These are phyloP conservation scores for Penicillium waksmanii DNA, from an alignment of 495 filamentous ascomycete genomes.

Conservation along the genomic window DNA sequence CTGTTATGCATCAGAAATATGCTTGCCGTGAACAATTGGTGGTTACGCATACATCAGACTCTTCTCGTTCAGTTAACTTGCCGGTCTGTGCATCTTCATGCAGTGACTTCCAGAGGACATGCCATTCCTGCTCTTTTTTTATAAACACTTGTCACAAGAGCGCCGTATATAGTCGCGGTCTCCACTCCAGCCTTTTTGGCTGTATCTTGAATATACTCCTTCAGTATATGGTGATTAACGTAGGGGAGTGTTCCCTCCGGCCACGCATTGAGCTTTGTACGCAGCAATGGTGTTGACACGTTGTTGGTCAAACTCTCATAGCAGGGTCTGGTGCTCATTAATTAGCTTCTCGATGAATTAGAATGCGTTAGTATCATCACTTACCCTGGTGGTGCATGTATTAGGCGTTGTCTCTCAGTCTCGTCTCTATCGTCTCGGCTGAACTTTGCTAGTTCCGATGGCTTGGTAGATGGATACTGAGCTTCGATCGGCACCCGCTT, in stretches of 20 bases:
- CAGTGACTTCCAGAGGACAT: conserved; percentile 42
- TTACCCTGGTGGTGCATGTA: conserved; percentile 57
- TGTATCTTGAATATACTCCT: conserved; percentile 62
- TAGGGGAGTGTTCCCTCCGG: conserved; percentile 59
- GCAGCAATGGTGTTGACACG: conserved; percentile 63
- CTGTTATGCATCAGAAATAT: conserved; percentile 26
- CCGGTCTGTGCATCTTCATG: conserved; percentile 37
- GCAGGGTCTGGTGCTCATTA: conserved; percentile 41
- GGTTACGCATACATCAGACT: conserved; percentile 26
- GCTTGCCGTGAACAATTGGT: too few relatives aligned
- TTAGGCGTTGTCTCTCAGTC: conserved; percentile 31
- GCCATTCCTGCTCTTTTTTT: conserved; percentile 56
- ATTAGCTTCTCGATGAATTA: not conserved
- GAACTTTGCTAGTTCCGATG: conserved; percentile 41
- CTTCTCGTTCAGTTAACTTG: conserved; percentile 24
- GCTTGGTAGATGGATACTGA: conserved; percentile 55
- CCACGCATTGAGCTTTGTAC: conserved; percentile 62
- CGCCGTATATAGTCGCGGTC: conserved; percentile 54
- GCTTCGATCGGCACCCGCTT: conserved; percentile 60
- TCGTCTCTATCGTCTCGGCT: conserved; percentile 26
- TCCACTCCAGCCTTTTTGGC: conserved; percentile 53
- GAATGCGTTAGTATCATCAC: not conserved
- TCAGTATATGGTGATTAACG: conserved; percentile 58
- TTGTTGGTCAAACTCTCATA: conserved; percentile 69
- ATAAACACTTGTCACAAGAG: conserved; percentile 56